Evolutionary conservation across 805 yeast genomes (phyloP), one percentile per base, ranked within the genome.

Genomic region (Metschnikowia lunata): DNA sequence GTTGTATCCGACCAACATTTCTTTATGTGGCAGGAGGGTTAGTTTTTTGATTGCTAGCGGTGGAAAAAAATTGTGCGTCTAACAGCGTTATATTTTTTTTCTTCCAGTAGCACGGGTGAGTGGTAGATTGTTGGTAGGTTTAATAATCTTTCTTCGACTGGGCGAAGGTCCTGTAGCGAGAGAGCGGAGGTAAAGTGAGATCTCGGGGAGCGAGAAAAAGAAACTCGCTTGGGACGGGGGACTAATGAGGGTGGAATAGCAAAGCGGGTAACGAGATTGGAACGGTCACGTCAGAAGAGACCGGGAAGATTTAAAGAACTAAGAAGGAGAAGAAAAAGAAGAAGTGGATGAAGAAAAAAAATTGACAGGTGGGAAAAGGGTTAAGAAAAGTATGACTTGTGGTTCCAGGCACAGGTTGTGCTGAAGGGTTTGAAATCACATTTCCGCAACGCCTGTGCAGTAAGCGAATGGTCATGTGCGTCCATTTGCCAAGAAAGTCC

Each of bases 1-100:
- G 51, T 69, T 71, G 53, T 67, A 71, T 48, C 68, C 69, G 69
- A 68, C 65, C 14, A 50, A 40, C 45, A 47, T 41, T 29, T 29
- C n/a, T 12, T 11, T 10, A 11, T 8, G 31, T 29, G 31, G 31
- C 31, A 11, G 31, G 11, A 3, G 31, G 31, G 31, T 3, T 29
- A 12, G n/a, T 11, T 10, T 12, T 29, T 10, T 29, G 31, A 4
- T 29, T 29, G 31, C n/a, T 10, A 11, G 31, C n/a, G 3, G n/a
- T 10, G n/a, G n/a, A 29, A 29, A 29, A 29, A 29, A 18, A 18
- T 18, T 18, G 23, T 18, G 23, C 23, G 23, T 18, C 5, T 3
- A 5, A 18, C 23, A 18, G 23, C 23, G 23, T 18, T 18, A 18
- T 18, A 3, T 3, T 18, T 18, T 18, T 18, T 18, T 18, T 18